phyloP scores from a whole-genome alignment of 164 flowering plant genomes.

The Nelumbo lutea region DNA sequence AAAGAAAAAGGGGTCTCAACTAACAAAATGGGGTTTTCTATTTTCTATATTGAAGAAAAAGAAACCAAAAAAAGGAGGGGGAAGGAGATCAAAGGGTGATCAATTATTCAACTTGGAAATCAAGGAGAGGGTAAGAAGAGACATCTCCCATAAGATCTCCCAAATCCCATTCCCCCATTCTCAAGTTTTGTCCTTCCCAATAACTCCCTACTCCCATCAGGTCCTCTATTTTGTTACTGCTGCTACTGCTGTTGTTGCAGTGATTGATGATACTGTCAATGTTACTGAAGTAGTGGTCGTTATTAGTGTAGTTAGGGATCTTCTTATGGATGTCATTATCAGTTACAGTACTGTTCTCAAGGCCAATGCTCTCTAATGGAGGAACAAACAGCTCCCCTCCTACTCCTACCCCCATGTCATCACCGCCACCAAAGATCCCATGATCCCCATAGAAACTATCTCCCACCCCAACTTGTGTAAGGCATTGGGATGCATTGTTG shows the following conservation, averaged over 20 bases:
- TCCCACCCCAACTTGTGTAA: slow-evolving; percentile 24
- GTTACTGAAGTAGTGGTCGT: neutral
- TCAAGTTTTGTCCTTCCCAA: slow-evolving; percentile 59
- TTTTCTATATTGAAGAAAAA: neutral
- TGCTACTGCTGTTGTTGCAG: slow-evolving; percentile 18
- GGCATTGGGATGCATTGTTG: slow-evolving; percentile 26
- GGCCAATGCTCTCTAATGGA: slow-evolving; percentile 41
- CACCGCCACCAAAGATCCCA: slow-evolving; percentile 12
- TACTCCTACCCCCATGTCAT: slow-evolving; percentile 22
- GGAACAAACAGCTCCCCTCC: slow-evolving; percentile 37
- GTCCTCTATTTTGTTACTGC: slow-evolving; percentile 26
- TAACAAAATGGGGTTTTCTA: neutral
- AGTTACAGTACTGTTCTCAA: slow-evolving; percentile 24
- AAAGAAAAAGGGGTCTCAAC: neutral
- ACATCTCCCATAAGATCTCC: slow-evolving; percentile 79
- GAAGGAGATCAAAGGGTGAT: neutral
- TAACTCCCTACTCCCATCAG: slow-evolving; percentile 27
- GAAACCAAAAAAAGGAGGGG: too few species aligned
- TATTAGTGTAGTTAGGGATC: neutral
- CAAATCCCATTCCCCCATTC: slow-evolving; percentile 74
- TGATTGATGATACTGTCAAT: slow-evolving; percentile 13
- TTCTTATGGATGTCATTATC: slow-evolving; percentile 2
- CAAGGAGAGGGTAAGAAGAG: slow-evolving; percentile 59
- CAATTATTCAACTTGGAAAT: slow-evolving; percentile 46
- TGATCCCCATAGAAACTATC: slow-evolving; percentile 32